Conservation (phyloP, 2,329 filamentous ascomycete species). For the Diaporthe sp. region DNA sequence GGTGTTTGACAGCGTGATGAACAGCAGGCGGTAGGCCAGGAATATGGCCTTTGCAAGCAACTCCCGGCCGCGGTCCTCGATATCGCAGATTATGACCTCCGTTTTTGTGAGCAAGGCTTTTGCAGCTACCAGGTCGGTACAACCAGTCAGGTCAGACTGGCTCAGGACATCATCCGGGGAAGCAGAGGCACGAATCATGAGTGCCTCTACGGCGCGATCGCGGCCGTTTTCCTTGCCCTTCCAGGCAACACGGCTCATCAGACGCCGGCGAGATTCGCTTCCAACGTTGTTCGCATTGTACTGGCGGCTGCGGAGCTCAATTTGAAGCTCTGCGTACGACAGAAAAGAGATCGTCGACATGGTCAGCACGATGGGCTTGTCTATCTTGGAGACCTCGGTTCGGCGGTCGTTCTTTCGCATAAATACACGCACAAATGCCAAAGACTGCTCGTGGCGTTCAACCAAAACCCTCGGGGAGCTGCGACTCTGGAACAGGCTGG, state of each 20-base stretch:
- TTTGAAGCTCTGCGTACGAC: conserved; percentile 31
- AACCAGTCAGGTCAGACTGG: neutral
- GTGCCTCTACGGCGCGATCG: conserved; percentile 36
- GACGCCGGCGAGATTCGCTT: conserved; percentile 33
- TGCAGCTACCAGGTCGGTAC: neutral
- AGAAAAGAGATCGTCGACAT: conserved; percentile 38
- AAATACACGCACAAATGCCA: conserved; percentile 70
- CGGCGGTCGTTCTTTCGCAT: conserved; percentile 59
- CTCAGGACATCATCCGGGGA: conserved; percentile 32
- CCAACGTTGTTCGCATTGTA: conserved; percentile 38
- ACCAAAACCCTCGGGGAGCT: conserved; percentile 50
- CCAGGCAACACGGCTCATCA: conserved; percentile 37
- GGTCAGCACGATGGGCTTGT: conserved; percentile 45
- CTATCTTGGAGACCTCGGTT: conserved; percentile 40
- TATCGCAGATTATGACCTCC: conserved; percentile 6
- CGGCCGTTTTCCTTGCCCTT: conserved; percentile 25
- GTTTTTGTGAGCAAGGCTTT: conserved; percentile 8
- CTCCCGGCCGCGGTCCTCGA: conserved; percentile 34
- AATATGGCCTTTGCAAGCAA: conserved; percentile 33
- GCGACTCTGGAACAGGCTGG: conserved; percentile 49
- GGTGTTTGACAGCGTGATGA: conserved; percentile 19
- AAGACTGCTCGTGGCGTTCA: conserved; percentile 55
- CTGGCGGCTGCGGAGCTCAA: conserved; percentile 36
- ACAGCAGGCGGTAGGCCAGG: conserved; percentile 28
- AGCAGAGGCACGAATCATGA: conserved; percentile 33